A percentile compares a stretch with the other conserved stretches of the same genome.
phyloP scores from a whole-genome alignment of 148 eudicot genomes.

The Rhododendron williamsianum region DNA sequence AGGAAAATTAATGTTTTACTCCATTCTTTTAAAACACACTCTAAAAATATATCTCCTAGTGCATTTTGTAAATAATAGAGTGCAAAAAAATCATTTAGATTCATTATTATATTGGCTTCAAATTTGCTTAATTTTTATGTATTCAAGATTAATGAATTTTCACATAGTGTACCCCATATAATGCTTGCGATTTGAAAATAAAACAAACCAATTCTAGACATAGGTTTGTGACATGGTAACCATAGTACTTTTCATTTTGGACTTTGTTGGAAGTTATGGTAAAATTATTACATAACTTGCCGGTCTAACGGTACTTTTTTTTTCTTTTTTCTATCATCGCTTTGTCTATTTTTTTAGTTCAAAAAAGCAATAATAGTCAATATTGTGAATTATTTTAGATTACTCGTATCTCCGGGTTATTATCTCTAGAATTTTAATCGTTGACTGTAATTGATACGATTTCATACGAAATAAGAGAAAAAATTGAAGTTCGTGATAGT shows the following conservation, averaged over 20 bases:
- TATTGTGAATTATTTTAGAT: neutral
- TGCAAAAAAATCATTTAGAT: neutral
- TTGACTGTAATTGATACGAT: neutral
- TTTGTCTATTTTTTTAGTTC: neutral
- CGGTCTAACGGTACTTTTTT: neutral
- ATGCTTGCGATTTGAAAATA: neutral
- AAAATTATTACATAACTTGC: neutral
- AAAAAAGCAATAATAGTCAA: neutral
- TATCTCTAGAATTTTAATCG: neutral
- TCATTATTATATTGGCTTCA: neutral
- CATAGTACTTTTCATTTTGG: neutral
- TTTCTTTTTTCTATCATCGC: neutral
- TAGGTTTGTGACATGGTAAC: neutral
- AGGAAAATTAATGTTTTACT: neutral
- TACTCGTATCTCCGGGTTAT: neutral
- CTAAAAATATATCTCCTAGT: too few relatives aligned
- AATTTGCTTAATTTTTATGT: neutral
- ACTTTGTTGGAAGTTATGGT: neutral
- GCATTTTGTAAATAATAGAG: neutral
- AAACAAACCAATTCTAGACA: neutral
- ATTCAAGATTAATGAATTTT: neutral
- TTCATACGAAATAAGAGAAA: neutral
- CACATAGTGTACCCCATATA: neutral
- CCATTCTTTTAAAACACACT: neutral
- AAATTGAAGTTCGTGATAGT: neutral